Evolutionary conservation across 768 basidiomycete species (phyloP).

Genomic region (Leccinellum rugosiceps): DNA sequence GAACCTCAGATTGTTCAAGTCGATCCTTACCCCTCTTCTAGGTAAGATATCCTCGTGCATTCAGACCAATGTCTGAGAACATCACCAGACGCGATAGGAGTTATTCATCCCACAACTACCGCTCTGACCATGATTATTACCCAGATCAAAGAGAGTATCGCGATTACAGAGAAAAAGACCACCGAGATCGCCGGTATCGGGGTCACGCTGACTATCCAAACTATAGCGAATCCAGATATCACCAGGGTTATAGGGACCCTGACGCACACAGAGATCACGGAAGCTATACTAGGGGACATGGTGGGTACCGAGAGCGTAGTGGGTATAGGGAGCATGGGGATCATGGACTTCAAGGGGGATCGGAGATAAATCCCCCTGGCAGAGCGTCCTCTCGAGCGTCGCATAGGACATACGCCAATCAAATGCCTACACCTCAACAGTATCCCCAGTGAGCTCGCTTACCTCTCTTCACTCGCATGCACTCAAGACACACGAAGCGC

Average conservation of each 20-base stretch:
- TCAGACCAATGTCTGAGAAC: slow-evolving; percentile 9
- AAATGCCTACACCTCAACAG: slow-evolving; percentile 13
- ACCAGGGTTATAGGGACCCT: slow-evolving; percentile 7
- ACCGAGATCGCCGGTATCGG: slow-evolving; percentile 20
- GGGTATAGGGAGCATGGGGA: slow-evolving; percentile 11
- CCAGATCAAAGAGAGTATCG: slow-evolving; percentile 21
- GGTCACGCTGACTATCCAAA: slow-evolving; percentile 15
- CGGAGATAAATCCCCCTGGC: slow-evolving; percentile 16
- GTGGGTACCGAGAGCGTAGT: slow-evolving; percentile 17
- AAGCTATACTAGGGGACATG: slow-evolving; percentile 5
- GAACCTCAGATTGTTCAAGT: slow-evolving; percentile 28
- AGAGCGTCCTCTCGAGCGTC: slow-evolving; percentile 27
- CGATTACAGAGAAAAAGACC: slow-evolving; percentile 19
- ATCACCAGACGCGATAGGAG: slow-evolving; percentile 20
- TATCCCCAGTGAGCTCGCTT: slow-evolving; percentile 17
- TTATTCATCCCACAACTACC: slow-evolving; percentile 23
- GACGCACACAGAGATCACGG: slow-evolving; percentile 6
- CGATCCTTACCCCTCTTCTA: slow-evolving; percentile 20
- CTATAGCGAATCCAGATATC: slow-evolving; percentile 17
- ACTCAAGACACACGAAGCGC: slow-evolving; percentile 17
- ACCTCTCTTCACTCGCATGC: background rate
- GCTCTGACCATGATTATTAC: slow-evolving; percentile 22
- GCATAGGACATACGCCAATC: slow-evolving; percentile 22
- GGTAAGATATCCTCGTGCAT: slow-evolving; percentile 14
- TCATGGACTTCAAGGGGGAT: slow-evolving; percentile 8